phyloP scores from a whole-genome alignment of 140 eudicot species.

The Ambrosia hybrid region DNA sequence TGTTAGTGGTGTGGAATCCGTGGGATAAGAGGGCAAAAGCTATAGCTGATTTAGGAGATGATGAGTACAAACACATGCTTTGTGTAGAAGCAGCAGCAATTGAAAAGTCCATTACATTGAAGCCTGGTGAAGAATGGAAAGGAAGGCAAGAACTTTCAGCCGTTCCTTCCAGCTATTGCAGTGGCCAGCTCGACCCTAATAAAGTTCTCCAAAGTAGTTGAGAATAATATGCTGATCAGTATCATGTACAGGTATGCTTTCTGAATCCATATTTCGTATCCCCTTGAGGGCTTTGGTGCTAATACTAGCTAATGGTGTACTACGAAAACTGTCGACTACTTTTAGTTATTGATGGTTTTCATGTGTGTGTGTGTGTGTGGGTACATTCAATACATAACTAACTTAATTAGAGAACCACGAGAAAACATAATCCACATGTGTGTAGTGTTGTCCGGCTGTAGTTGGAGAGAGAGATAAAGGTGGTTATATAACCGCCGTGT shows the following conservation, averaged over 20 bases:
- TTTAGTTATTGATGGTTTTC: background rate
- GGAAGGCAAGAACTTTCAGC: slow-evolving; percentile 74
- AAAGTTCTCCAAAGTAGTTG: slow-evolving; percentile 47
- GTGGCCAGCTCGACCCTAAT: slow-evolving; percentile 71
- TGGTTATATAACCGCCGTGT: too few relatives aligned
- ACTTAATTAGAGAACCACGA: background rate
- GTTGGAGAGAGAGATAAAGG: background rate
- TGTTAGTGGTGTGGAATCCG: slow-evolving; percentile 90
- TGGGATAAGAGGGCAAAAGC: slow-evolving; percentile 88
- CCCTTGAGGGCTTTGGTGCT: background rate
- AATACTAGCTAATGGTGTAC: background rate
- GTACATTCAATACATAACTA: background rate
- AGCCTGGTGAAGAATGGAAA: slow-evolving; percentile 91
- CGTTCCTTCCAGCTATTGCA: slow-evolving; percentile 72
- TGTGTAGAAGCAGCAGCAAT: slow-evolving; percentile 83
- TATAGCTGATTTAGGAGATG: slow-evolving; percentile 68
- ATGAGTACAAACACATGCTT: slow-evolving; percentile 75
- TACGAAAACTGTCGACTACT: background rate
- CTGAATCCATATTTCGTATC: slow-evolving; percentile 16
- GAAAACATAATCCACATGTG: background rate
- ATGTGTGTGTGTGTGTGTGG: background rate
- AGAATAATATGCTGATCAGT: slow-evolving; percentile 32
- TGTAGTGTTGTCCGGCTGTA: background rate
- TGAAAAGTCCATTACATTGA: slow-evolving; percentile 69
- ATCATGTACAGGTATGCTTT: slow-evolving; percentile 53